Evolutionary conservation across 1,139 yeast genomes (phyloP), one percentile per base, ranked within the genome.

Genomic region (Saccharomyces pastorianus): DNA sequence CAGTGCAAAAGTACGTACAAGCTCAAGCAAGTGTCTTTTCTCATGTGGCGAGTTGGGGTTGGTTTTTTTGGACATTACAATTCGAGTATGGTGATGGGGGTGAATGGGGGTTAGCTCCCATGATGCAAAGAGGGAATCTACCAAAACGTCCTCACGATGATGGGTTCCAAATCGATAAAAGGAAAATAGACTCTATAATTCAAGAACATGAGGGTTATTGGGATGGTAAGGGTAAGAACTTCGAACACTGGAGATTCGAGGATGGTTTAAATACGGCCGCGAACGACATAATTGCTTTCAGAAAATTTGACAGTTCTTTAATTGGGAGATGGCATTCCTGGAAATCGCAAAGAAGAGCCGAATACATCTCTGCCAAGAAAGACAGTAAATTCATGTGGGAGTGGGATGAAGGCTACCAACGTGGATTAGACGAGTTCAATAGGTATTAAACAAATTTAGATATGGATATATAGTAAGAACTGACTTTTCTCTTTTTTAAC

Each of bases 81-180:
- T 91, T 91, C 66, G 82, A 85, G 66, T 78, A 83, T 54, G 97
- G 97, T 2, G 85, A 85, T 64, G 97, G 97, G 44, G 98, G 97
- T 9, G 96, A 89, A 72, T 91, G 98, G 98, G 97, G 93, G 54
- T 84, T 88, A 69, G 77, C 79, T 48, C 88, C 90, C 49, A 88
- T 88, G 93, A 73, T 80, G 28, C 82, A 85, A 29, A 73, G 74
- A 55, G 91, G 91, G 0, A 82, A 84, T 8, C 72, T 89, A 26
- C 78, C 79, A 7, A 49, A 26, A 23, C 59, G 59, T 25, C 62
- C 62, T 9, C 53, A 58, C 17, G 53, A 51, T 26, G 48, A 64
- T 11, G 81, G 83, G 3, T 69, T 71, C 27, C 73, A 76, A 49
- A 69, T 73, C 13, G 77, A 74, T 27, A 76, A 79, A 54, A 74